Evolutionary conservation across 2,329 filamentous ascomycete genomes (phyloP).

Genomic region (Geosmithia putterillii): DNA sequence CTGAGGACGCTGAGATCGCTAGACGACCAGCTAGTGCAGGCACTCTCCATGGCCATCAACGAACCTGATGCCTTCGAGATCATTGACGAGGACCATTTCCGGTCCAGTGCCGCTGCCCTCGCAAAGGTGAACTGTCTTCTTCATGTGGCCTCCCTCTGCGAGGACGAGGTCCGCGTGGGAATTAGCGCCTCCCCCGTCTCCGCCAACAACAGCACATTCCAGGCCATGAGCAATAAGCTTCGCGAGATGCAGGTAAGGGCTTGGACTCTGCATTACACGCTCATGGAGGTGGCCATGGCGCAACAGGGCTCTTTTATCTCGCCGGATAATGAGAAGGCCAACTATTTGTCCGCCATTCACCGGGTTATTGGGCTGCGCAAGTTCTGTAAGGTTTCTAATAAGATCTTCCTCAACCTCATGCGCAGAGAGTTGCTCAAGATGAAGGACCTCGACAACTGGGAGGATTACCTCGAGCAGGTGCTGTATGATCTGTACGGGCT

Average conservation of each 20-base stretch:
- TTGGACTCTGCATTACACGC: constrained; percentile 77
- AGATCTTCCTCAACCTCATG: constrained; percentile 80
- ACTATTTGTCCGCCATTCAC: constrained; percentile 72
- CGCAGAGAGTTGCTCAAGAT: constrained; percentile 73
- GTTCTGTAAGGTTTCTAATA: constrained; percentile 75
- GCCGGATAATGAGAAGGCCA: constrained; percentile 60
- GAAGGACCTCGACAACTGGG: constrained; percentile 66
- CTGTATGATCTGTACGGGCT: constrained; percentile 73
- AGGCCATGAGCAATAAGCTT: constrained; percentile 49
- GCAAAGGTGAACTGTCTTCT: constrained; percentile 61
- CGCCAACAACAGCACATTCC: constrained; percentile 39
- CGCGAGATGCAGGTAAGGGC: constrained; percentile 78
- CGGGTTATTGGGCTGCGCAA: constrained; percentile 73
- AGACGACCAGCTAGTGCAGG: constrained; percentile 62
- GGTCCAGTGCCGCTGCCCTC: constrained; percentile 58
- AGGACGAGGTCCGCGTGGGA: constrained; percentile 76
- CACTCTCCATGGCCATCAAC: constrained; percentile 57
- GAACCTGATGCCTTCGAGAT: constrained; percentile 67
- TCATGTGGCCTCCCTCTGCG: constrained; percentile 68
- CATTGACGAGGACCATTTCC: constrained; percentile 68
- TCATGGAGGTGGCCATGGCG: constrained; percentile 69
- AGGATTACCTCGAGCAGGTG: constrained; percentile 76
- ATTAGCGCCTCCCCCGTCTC: constrained; percentile 48
- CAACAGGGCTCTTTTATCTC: constrained; percentile 50
- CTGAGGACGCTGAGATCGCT: constrained; percentile 68